phyloP scores from a whole-genome alignment of 163 green algal species.

The Trebouxiophyceae sp. region DNA sequence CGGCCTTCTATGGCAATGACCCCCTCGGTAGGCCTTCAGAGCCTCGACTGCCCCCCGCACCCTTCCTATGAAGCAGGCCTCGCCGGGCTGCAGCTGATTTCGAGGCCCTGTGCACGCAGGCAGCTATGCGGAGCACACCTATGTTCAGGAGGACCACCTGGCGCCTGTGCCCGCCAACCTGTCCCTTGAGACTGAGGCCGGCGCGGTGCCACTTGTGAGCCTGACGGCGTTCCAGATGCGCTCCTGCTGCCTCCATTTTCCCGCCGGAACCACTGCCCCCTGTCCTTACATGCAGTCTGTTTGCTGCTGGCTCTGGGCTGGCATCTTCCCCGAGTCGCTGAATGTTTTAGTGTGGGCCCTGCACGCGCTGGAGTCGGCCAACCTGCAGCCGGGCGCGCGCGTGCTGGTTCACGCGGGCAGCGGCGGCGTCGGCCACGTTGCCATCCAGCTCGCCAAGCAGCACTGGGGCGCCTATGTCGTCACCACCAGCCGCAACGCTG shows the following conservation, averaged over 20 bases:
- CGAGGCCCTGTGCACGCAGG: too few relatives aligned
- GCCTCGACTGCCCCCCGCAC: too few relatives aligned
- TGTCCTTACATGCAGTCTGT: too few relatives aligned
- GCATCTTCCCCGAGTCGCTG: too few relatives aligned
- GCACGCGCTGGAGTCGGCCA: slow-evolving; percentile 32
- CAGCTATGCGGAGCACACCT: slow-evolving; percentile 25
- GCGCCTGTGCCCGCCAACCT: slow-evolving; percentile 18
- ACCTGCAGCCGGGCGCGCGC: slow-evolving; percentile 33
- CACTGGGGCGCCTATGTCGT: slow-evolving; percentile 31
- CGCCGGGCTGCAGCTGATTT: too few relatives aligned
- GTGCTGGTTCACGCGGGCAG: slow-evolving; percentile 46
- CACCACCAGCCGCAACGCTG: too few relatives aligned
- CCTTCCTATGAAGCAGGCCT: too few relatives aligned
- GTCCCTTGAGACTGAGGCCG: slow-evolving; percentile 8
- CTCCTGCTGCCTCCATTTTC: too few relatives aligned
- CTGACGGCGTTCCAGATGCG: slow-evolving; percentile 50
- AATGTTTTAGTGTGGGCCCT: neutral
- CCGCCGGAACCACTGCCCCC: too few relatives aligned
- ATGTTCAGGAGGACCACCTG: slow-evolving; percentile 10
- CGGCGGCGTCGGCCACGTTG: slow-evolving; percentile 42
- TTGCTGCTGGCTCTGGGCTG: too few relatives aligned
- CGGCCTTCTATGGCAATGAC: too few relatives aligned
- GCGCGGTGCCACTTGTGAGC: slow-evolving; percentile 26
- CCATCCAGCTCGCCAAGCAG: slow-evolving; percentile 45
- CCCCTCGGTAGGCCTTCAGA: too few relatives aligned